Evolutionary conservation across 768 basidiomycete genomes (phyloP), one percentile per base, ranked within the genome.

Genomic region (Russula compacta): DNA sequence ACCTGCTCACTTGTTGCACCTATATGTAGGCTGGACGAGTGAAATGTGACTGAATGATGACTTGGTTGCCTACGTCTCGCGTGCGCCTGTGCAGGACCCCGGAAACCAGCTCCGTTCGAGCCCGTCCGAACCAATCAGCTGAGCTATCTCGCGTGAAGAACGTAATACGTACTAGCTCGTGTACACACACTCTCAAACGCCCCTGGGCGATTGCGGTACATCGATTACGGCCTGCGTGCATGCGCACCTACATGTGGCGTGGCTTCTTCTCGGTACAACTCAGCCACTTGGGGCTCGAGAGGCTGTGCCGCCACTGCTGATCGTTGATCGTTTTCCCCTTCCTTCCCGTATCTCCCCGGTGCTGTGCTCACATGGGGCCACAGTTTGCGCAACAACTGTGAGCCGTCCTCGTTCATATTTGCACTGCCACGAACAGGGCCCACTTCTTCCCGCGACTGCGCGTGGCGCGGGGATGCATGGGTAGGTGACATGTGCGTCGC

Each of bases 51-150:
- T 38, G 51, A 12, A 21, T 40, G 32, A 14, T 32, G 29, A 54
- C 32, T 35, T 15, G n/a, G 32, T 35, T 19, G n/a, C 19, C 14
- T 43, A 36, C 11, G 42, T 33, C 36, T 38, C 54, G 50, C 49
- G 49, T 61, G 60, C 42, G 33, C 21, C 39, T 39, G 35, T 29
- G 21, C n/a, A 19, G 60, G 60, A 61, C 60, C 60, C 59, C 1
- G 24, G 49, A 52, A 15, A 40, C 49, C 60, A 43, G 2, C 17
- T 11, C 51, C 21, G 60, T 61, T 61, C 60, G 60, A 61, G 49
- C 46, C 50, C 19, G 54, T 57, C 55, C 60, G 60, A 61, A 61
- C 60, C 60, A 61, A 61, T 61, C 60, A 56, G 21, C 60, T 61
- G 60, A 61, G 49, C 43, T 57, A 14, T 38, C 36, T 39, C 11